These are phyloP conservation scores for Metarhizium anisopliae DNA, from an alignment of 2,329 filamentous ascomycete genomes.

Conservation along the genomic window DNA sequence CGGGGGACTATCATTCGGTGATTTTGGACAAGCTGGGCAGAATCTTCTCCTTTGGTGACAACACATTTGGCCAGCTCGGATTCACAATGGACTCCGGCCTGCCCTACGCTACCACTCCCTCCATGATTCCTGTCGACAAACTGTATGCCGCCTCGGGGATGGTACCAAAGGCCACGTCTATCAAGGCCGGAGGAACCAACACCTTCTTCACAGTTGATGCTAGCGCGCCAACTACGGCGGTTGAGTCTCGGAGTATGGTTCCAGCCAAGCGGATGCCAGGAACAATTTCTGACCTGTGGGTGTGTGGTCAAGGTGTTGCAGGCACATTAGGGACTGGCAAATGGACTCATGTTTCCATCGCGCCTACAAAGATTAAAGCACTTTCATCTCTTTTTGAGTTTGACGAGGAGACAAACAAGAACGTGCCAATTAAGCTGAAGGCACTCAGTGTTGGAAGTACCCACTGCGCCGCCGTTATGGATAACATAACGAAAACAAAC, in stretches of 20 bases:
- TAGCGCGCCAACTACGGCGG: conserved; percentile 31
- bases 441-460: conserved; percentile 67
- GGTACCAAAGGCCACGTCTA: conserved; percentile 58
- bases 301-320: conserved; percentile 76
- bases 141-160: conserved; percentile 62
- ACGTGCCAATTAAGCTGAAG: conserved; percentile 70
- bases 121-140: conserved; percentile 58
- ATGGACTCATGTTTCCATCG: conserved; percentile 79
- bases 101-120: conserved; percentile 58
- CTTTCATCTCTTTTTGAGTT: conserved; percentile 82
- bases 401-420: conserved; percentile 59
- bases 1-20: conserved; percentile 81
- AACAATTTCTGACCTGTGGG: conserved; percentile 59
- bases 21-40: conserved; percentile 67
- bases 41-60: conserved; percentile 85
- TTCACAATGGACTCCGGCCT: conserved; percentile 58
- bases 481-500: conserved; percentile 64
- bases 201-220: conserved; percentile 84
- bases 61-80: conserved; percentile 85
- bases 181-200: conserved; percentile 79
- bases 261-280: conserved; percentile 24
- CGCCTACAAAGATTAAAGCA: conserved; percentile 70
- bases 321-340: conserved; percentile 76
- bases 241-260: conserved; percentile 12
- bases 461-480: conserved; percentile 75